Evolutionary conservation across 306 rosid species (phyloP).

Genomic region (Begonia peltatifolia): DNA sequence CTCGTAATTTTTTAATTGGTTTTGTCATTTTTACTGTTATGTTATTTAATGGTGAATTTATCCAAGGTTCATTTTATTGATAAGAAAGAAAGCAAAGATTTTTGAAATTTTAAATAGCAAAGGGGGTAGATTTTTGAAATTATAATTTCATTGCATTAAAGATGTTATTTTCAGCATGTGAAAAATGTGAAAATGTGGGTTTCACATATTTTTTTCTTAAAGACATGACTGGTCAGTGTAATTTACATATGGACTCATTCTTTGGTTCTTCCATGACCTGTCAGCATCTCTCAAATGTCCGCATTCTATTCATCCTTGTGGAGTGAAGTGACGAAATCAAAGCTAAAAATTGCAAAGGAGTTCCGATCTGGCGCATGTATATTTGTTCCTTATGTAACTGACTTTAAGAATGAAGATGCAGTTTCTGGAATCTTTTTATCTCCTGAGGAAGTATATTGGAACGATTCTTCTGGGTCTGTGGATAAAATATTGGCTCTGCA

Average conservation of each 20-base stretch:
- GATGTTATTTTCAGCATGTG: too few relatives aligned
- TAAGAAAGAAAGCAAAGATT: too few relatives aligned
- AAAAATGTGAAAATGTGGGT: too few relatives aligned
- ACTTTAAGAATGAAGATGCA: slow-evolving; percentile 33
- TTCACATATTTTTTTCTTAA: too few relatives aligned
- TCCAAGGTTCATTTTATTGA: background rate
- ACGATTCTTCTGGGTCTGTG: slow-evolving; percentile 53
- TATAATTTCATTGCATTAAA: too few relatives aligned
- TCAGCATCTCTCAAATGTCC: slow-evolving; percentile 72
- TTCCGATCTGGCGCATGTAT: slow-evolving; percentile 53
- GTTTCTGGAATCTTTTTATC: slow-evolving; percentile 52
- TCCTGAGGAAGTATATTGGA: slow-evolving; percentile 62
- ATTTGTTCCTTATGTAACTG: slow-evolving; percentile 49
- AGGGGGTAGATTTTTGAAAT: too few relatives aligned
- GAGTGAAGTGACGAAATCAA: slow-evolving; percentile 62
- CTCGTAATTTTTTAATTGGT: too few relatives aligned
- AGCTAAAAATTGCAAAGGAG: slow-evolving; percentile 39
- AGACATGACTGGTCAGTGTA: too few relatives aligned
- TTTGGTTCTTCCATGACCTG: slow-evolving; percentile 8
- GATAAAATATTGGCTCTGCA: slow-evolving; percentile 31
- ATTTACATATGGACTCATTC: slow-evolving; percentile 3
- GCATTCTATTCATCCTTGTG: slow-evolving; percentile 58
- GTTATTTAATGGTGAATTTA: background rate
- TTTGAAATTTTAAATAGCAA: too few relatives aligned
- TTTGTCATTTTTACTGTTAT: too few relatives aligned